Base-by-base conservation (phyloP, 345 rosid genomes). In the Schrenkiella parvula region DNA sequence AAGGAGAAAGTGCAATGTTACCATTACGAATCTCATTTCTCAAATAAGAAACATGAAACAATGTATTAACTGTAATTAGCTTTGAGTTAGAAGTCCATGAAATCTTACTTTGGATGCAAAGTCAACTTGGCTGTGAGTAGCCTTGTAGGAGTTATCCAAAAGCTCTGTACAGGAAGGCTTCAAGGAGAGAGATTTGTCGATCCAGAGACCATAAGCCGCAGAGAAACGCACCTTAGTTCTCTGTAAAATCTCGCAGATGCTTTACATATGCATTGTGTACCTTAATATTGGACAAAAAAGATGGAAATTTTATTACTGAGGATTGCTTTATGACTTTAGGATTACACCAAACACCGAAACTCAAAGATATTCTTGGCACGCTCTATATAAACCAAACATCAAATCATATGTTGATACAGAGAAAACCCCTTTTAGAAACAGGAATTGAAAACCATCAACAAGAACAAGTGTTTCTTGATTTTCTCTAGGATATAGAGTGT, bases 401-500 rank as follows among this genome's bases (percentile, higher is more conserved):
- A 56, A n/a, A 25, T 8, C n/a, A 39, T 22, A 22, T 37, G 46
- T 38, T n/a, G 51, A 61, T 25, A 68, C 42, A 53, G 6, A 52
- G 18, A 53, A 67, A 26, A 32, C 34, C 23, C 3, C 28, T n/a
- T 38, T 32, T 5, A 2, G 28, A 52, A 14, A 52, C 34, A 52
- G 14, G 43, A 54, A 23, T 5, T 54, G 10, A 19, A 29, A 42
- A 13, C 21, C 15, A 21, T 18, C 13, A 59, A 25, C 53, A 51
- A 48, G 52, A 60, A 47, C 41, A 31, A 53, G 69, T 52, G 26
- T 52, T 62, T 15, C 31, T 38, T 26, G 10, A 26, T 23, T 47
- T 10, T 62, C 35, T 15, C 61, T 43, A 90, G 57, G 98, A 90
- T 71, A 90, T 81, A 22, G 97, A 89, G 73, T 93, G 97, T 80